These are phyloP conservation scores for Ascocoryne sarcoides DNA, from an alignment of 2,329 filamentous ascomycete species.

Conservation along the genomic window DNA sequence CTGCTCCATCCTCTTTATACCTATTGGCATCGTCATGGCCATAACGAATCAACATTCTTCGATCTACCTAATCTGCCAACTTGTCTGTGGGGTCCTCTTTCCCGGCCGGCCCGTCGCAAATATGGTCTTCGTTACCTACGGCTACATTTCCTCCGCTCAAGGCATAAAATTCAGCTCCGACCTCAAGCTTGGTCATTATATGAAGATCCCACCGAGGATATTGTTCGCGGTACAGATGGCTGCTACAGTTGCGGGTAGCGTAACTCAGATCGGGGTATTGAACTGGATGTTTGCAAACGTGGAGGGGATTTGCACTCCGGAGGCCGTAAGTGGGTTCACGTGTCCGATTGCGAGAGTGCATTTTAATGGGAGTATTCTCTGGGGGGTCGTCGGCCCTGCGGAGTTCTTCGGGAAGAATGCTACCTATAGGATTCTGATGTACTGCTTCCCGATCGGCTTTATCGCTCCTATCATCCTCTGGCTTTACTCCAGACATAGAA, in stretches of 20 bases:
- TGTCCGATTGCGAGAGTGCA: conserved; percentile 82
- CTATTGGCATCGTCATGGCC: conserved; percentile 87
- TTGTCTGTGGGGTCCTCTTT: conserved; percentile 74
- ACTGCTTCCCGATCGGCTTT: conserved; percentile 73
- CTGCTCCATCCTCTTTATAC: conserved; percentile 75
- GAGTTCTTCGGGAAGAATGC: conserved; percentile 74
- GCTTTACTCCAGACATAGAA: conserved; percentile 54
- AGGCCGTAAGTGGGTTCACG: conserved; percentile 79
- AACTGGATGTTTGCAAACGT: conserved; percentile 87
- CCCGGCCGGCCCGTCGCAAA: conserved; percentile 81
- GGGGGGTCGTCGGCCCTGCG: conserved; percentile 76
- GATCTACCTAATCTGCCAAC: conserved; percentile 78
- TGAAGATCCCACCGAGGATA: conserved; percentile 76
- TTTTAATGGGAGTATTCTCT: conserved; percentile 84
- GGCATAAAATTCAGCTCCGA: conserved; percentile 85
- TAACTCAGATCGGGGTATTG: conserved; percentile 75
- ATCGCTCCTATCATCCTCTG: conserved; percentile 67
- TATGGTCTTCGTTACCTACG: conserved; percentile 90
- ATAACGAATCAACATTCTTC: conserved; percentile 85
- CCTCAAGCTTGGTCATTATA: conserved; percentile 79
- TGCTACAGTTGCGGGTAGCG: conserved; percentile 64
- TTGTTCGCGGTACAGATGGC: conserved; percentile 71
- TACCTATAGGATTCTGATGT: conserved; percentile 68
- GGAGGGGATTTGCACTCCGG: conserved; percentile 64
- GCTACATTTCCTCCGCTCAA: conserved; percentile 81